Evolutionary conservation across 352 stramenopile species (phyloP).

Genomic region (Bremia lactucae): DNA sequence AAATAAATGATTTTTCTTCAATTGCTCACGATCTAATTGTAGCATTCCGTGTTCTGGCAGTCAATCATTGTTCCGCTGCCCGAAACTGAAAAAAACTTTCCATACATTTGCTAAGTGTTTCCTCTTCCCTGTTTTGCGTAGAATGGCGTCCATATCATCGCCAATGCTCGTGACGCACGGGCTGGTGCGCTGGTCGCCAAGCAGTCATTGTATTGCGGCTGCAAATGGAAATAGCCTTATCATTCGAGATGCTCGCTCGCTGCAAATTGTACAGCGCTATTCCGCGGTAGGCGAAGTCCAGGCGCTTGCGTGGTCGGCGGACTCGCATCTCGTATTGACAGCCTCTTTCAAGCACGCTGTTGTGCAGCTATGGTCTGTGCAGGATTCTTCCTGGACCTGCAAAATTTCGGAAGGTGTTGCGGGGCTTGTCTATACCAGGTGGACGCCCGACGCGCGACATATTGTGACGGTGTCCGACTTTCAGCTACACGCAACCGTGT

Average conservation of each 20-base stretch:
- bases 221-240: constrained; percentile 39
- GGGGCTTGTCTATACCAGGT: constrained; percentile 41
- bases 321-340: constrained; percentile 56
- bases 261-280: constrained; percentile 66
- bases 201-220: constrained; percentile 40
- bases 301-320: constrained; percentile 43
- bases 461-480: constrained; percentile 79
- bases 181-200: constrained; percentile 62
- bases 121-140: too few relatives aligned
- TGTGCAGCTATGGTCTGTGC: constrained; percentile 65
- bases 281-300: constrained; percentile 41
- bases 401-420: constrained; percentile 70
- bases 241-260: constrained; percentile 36
- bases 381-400: constrained; percentile 51
- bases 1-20: too few relatives aligned
- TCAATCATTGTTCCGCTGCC: too few relatives aligned
- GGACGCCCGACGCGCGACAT: constrained; percentile 53
- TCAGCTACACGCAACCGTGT: constrained; percentile 71
- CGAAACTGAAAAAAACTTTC: too few relatives aligned
- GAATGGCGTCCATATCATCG: constrained; percentile 35
- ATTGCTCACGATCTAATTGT: too few relatives aligned
- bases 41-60: too few relatives aligned
- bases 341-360: constrained; percentile 52
- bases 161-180: constrained; percentile 37
- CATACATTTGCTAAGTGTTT: too few relatives aligned